Evolutionary conservation across 2,329 filamentous ascomycete genomes (phyloP), one percentile per base, ranked within the genome.

Genomic region (Aureobasidium subglaciale): DNA sequence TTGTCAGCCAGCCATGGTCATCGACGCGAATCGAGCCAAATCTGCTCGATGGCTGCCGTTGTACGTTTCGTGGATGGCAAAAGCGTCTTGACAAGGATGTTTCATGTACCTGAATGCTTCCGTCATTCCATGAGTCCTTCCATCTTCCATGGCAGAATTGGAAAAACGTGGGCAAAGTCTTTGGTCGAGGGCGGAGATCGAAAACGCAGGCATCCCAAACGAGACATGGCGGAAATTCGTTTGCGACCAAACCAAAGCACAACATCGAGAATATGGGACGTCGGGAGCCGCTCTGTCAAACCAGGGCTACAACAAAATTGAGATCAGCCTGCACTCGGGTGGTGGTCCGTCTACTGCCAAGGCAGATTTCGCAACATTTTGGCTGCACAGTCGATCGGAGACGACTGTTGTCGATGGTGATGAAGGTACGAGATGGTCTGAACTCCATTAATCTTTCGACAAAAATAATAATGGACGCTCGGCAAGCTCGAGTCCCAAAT

Each of bases 301-400:
- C 9, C 27, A 50, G 6, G 46, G 32, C 46, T 43, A 35, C n/a
- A 40, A 16, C 38, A 43, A 54, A 15, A 54, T 54, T 54, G 50
- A 54, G 50, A 54, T 54, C 50, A 54, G 34, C 50, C 22, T 54
- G 32, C 16, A 37, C 43, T 18, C 24, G 50, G 18, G 40, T 27
- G n/a, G 34, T 35, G 27, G 25, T 20, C 18, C 27, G 25, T 30
- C 29, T n/a, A 45, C 15, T 35, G 50, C 50, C 38, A 54, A 54
- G 49, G 38, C 29, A 42, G 10, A 54, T 41, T n/a, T 52, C 48
- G 48, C 48, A 52, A 41, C 41, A 27, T 18, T n/a, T 18, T 29
- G 40, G n/a, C 34, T 52, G 48, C 35, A 30, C 18, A 52, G 48
- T 52, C 48, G 48, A 52, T 52, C 48, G 22, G n/a, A 38, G 43